These are phyloP conservation scores for Acephala macrosclerotiorum DNA, from an alignment of 2,329 filamentous ascomycete species.

Conservation along the genomic window DNA sequence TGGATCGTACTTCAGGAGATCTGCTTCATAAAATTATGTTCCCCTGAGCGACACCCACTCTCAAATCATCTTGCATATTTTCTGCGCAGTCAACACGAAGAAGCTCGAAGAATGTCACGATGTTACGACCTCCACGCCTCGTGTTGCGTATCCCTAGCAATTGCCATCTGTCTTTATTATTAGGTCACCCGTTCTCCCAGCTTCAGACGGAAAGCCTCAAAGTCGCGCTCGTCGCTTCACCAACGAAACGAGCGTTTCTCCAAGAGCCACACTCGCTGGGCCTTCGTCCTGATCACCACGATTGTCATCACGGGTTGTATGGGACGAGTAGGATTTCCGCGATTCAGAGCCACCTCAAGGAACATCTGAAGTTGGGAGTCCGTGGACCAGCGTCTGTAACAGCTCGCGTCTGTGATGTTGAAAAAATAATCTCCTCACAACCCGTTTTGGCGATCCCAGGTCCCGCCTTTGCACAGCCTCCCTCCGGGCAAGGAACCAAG, in stretches of 20 bases:
- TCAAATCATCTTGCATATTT: background rate
- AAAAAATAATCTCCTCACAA: constrained; percentile 16
- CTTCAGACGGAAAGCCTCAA: background rate
- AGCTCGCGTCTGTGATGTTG: constrained; percentile 17
- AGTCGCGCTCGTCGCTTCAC: background rate
- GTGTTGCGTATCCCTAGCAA: background rate
- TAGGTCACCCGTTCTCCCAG: background rate
- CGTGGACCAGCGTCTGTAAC: constrained; percentile 21
- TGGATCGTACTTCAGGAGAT: background rate
- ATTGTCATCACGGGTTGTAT: constrained; percentile 4
- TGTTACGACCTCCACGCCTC: background rate
- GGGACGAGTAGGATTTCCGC: constrained; percentile 4
- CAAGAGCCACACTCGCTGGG: background rate
- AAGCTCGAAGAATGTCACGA: background rate
- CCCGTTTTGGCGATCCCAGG: constrained; percentile 7
- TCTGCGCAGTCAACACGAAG: background rate
- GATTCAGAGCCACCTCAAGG: background rate
- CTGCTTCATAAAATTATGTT: background rate
- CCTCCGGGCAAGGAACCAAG: constrained; percentile 11
- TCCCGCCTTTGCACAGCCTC: constrained; percentile 28
- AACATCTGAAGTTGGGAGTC: constrained; percentile 3
- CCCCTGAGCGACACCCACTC: background rate
- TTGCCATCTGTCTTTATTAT: background rate
- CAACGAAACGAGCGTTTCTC: background rate
- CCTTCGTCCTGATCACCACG: constrained; percentile 10